Evolutionary conservation across 306 rosid genomes (phyloP).

Genomic region (Astragalus membranaceus): DNA sequence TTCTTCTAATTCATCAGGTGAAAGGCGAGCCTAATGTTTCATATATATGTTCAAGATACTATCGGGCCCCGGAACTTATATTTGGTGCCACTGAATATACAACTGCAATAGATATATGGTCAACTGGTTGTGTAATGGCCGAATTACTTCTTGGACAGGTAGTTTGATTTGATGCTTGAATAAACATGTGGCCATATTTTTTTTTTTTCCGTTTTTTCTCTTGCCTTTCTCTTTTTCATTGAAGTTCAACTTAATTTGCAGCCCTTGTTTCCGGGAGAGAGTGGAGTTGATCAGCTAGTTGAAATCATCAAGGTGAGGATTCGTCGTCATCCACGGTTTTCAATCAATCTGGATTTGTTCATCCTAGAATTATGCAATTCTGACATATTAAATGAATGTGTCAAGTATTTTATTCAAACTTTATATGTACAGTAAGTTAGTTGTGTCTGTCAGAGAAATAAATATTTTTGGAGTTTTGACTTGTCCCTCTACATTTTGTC

Average conservation of each 20-base stretch:
- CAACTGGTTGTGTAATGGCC: conserved; percentile 99
- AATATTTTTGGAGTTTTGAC: neutral
- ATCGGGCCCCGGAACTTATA: conserved; percentile 97
- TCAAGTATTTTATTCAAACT: neutral
- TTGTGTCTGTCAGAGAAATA: neutral
- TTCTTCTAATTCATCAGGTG: conserved; percentile 56
- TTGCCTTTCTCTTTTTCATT: conserved; percentile 15
- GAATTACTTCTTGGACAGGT: conserved; percentile 98
- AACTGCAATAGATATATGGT: conserved; percentile 97
- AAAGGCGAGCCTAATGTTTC: conserved; percentile 99
- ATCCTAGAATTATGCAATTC: neutral
- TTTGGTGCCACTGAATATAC: conserved; percentile 99
- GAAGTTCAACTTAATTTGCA: conserved; percentile 42
- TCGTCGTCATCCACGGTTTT: neutral
- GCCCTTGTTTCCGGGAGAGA: conserved; percentile 99
- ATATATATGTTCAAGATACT: conserved; percentile 97
- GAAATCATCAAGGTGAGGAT: conserved; percentile 88
- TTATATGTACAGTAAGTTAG: neutral
- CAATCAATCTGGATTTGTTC: conserved; percentile 12
- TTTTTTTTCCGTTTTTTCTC: neutral
- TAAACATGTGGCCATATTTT: neutral
- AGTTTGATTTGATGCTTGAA: conserved; percentile 24
- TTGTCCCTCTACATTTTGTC: neutral
- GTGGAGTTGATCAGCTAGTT: conserved; percentile 98
- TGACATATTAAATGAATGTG: neutral